Conservation (phyloP, 768 basidiomycete genomes). For the Lepiota subincarnata region DNA sequence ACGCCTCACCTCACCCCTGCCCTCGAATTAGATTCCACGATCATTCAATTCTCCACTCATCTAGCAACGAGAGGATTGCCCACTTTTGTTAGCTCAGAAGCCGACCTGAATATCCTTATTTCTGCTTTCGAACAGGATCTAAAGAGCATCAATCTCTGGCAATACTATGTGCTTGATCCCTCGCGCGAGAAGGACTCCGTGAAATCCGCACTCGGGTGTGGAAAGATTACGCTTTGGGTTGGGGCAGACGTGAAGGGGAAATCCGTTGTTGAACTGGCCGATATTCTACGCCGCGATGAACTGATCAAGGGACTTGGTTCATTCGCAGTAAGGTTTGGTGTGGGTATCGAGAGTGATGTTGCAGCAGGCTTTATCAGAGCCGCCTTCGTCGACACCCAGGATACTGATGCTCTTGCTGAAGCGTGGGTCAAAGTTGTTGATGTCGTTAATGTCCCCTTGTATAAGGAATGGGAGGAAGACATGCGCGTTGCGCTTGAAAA, state of each 20-base stretch:
- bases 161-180: conserved; percentile 89
- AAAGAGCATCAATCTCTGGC: conserved; percentile 76
- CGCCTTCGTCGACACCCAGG: conserved; percentile 48
- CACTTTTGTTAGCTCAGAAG: conserved; percentile 53
- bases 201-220: conserved; percentile 46
- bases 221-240: conserved; percentile 51
- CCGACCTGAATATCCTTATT: conserved; percentile 68
- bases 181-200: conserved; percentile 58
- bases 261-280: conserved; percentile 60
- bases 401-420: conserved; percentile 53
- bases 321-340: conserved; percentile 64
- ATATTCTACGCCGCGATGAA: conserved; percentile 49
- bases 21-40: conserved; percentile 83
- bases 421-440: conserved; percentile 79
- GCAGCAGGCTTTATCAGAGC: conserved; percentile 77
- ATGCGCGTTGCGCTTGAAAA: conserved; percentile 67
- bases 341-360: conserved; percentile 53
- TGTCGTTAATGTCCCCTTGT: conserved; percentile 84
- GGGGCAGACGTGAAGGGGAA: conserved; percentile 58
- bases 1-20: conserved; percentile 92
- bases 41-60: conserved; percentile 73
- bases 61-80: conserved; percentile 70
- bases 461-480: conserved; percentile 85
- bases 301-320: conserved; percentile 57
- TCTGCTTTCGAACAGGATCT: conserved; percentile 57